Evolutionary conservation across 306 rosid species (phyloP).

Genomic region (Cucurbita pepo): DNA sequence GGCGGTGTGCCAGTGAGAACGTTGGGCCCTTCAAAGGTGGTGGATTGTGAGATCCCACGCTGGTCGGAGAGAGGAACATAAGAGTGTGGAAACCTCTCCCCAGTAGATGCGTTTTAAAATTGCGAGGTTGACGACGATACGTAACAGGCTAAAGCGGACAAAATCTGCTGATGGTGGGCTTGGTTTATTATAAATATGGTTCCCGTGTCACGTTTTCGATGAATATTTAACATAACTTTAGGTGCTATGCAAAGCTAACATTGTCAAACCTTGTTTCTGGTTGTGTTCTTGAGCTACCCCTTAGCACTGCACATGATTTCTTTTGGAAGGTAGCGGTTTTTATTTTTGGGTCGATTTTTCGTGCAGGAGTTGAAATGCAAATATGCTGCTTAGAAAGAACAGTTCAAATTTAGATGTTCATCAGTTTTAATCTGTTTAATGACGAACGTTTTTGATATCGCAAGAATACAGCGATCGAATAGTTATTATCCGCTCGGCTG

Average conservation of each 20-base stretch:
- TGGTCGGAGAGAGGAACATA: no score
- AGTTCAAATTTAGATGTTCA: not conserved
- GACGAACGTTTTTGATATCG: not conserved
- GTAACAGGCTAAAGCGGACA: no score
- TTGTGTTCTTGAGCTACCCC: not conserved
- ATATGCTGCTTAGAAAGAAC: not conserved
- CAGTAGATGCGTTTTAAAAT: no score
- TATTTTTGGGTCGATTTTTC: not conserved
- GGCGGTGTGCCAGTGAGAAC: no score
- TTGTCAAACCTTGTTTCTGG: conserved; percentile 1
- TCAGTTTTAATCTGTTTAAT: not conserved
- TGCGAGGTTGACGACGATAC: no score
- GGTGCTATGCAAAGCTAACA: not conserved
- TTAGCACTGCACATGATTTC: not conserved
- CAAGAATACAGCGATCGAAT: no score
- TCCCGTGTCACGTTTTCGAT: not conserved
- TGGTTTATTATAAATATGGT: not conserved
- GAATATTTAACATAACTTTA: not conserved
- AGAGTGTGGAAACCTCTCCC: no score
- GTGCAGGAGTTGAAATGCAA: not conserved
- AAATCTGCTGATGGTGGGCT: no score
- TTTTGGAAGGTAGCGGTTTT: not conserved
- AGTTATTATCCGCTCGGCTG: no score
- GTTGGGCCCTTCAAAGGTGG: no score
- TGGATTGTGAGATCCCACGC: no score